phyloP scores from a whole-genome alignment of 164 flowering plant genomes.

The Annona squamosa region DNA sequence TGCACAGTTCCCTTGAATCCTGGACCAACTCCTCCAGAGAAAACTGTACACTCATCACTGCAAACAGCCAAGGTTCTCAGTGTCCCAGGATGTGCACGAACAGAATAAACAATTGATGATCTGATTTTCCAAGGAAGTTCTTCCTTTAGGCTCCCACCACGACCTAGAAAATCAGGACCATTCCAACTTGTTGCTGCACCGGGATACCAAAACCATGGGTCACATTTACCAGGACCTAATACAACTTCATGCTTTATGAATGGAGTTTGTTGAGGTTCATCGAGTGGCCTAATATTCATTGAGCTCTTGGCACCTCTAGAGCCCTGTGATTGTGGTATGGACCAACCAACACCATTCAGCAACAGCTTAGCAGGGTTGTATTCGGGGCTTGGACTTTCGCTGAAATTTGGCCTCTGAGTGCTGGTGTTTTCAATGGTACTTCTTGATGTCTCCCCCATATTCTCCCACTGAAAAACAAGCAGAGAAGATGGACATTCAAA shows the following conservation, averaged over 20 bases:
- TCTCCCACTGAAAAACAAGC: constrained; percentile 73
- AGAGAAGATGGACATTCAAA: constrained; percentile 19
- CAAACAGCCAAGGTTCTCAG: constrained; percentile 70
- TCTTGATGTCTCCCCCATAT: constrained; percentile 52
- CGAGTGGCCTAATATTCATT: constrained; percentile 32
- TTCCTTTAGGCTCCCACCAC: constrained; percentile 68
- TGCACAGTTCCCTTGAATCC: constrained; percentile 94
- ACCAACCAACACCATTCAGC: constrained; percentile 93
- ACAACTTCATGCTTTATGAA: constrained; percentile 20
- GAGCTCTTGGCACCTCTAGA: constrained; percentile 44
- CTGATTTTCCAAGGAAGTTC: constrained; percentile 92
- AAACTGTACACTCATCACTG: constrained; percentile 71
- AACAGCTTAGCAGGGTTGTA: constrained; percentile 69
- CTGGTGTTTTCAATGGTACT: constrained; percentile 32
- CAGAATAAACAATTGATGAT: constrained; percentile 70
- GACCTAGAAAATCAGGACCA: constrained; percentile 69
- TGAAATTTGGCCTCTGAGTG: constrained; percentile 32
- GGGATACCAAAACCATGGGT: constrained; percentile 96
- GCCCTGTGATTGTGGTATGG: constrained; percentile 86
- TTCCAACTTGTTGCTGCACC: constrained; percentile 71
- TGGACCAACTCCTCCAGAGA: constrained; percentile 89
- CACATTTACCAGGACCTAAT: constrained; percentile 34
- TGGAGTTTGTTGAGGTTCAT: constrained; percentile 26
- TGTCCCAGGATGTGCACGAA: constrained; percentile 86
- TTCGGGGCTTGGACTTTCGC: constrained; percentile 38